Conservation (phyloP, 805 yeast genomes). For the Groenewaldozyma salmanticensis region DNA sequence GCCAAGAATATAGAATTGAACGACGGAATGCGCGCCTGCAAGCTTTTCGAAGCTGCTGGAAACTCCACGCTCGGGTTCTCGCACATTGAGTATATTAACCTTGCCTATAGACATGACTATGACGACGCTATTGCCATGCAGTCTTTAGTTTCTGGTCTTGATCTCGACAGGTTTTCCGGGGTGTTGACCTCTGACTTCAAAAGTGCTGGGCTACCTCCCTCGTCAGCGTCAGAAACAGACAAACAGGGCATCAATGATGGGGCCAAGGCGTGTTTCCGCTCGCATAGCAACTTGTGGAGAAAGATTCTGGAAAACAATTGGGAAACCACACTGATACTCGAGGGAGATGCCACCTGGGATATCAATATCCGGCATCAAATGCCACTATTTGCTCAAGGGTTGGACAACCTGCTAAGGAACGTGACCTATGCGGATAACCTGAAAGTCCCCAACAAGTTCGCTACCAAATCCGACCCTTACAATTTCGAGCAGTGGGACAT, state of each 20-base stretch:
- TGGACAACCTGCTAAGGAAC: not conserved
- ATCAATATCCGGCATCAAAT: conserved; percentile 1
- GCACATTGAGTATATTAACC: conserved; percentile 8
- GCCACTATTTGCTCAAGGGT: conserved; percentile 1
- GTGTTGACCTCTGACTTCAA: conserved; percentile 1
- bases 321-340: conserved; percentile 5
- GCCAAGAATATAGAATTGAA: too few relatives aligned
- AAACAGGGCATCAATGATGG: not conserved
- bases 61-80: conserved; percentile 13
- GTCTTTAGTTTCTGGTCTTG: conserved; percentile 5
- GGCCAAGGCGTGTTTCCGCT: conserved; percentile 6
- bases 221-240: too few relatives aligned
- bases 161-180: conserved; percentile 1
- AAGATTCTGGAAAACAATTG: conserved; percentile 8
- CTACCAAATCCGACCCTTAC: conserved; percentile 11
- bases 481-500: conserved; percentile 11
- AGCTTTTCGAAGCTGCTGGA: conserved; percentile 1
- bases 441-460: too few relatives aligned
- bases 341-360: conserved; percentile 11
- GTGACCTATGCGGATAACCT: not conserved
- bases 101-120: conserved; percentile 7
- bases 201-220: conserved; percentile 6
- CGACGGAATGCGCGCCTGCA: too few relatives aligned
- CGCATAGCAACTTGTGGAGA: conserved; percentile 9
- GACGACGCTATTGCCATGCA: conserved; percentile 11